Conservation (phyloP, 2,329 filamentous ascomycete genomes). For the Penicillium corylophilum region DNA sequence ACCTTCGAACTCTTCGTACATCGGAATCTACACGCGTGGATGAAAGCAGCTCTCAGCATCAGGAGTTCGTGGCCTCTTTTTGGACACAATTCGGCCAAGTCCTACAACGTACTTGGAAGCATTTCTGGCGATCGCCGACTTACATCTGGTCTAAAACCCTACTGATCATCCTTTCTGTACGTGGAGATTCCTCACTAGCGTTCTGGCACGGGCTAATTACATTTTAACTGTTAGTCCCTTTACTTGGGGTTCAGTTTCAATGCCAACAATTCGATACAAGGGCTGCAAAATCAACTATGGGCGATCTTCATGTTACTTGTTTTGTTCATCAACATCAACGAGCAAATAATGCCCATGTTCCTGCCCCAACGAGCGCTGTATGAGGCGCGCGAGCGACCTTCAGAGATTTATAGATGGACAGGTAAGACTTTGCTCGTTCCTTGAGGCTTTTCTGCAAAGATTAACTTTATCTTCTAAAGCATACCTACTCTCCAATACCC, state of each 20-base stretch:
- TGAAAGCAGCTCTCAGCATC: constrained; percentile 40
- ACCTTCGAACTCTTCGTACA: no score
- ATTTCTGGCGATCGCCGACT: constrained; percentile 79
- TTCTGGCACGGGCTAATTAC: no score
- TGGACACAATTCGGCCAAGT: constrained; percentile 62
- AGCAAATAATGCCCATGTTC: constrained; percentile 71
- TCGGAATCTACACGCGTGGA: no score
- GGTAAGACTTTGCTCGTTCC: no score
- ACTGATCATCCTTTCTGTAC: constrained; percentile 64
- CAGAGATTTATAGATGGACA: constrained; percentile 78
- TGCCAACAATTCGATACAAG: constrained; percentile 67
- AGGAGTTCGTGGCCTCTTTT: constrained; percentile 76
- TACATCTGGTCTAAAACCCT: constrained; percentile 78
- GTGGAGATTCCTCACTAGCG: constrained; percentile 80
- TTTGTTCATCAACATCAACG: constrained; percentile 52
- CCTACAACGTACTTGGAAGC: constrained; percentile 70
- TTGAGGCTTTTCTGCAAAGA: no score
- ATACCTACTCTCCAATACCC: constrained; percentile 77
- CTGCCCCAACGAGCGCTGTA: constrained; percentile 76
- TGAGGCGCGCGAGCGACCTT: constrained; percentile 77
- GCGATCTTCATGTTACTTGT: constrained; percentile 71
- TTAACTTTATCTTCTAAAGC: constrained; percentile 80
- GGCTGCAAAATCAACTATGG: constrained; percentile 81
- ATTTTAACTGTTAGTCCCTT: no score
- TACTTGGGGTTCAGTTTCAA: no score